These are phyloP conservation scores for Saturnispora silvae DNA, from an alignment of 805 yeast genomes.

Conservation along the genomic window DNA sequence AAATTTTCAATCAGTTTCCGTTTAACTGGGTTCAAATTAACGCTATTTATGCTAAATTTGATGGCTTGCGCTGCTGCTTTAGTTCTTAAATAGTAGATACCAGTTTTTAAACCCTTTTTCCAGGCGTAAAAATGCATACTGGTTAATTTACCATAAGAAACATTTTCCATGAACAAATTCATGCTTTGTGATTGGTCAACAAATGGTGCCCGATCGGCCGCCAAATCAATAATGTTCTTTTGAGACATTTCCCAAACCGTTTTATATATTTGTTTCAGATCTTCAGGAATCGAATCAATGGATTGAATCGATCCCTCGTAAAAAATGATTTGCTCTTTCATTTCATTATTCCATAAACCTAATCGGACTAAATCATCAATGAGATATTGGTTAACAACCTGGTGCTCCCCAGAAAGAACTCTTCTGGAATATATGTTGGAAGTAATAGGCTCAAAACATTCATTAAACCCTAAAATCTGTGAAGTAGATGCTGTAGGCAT, in stretches of 20 bases:
- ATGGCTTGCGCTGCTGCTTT: slow-evolving; percentile 97
- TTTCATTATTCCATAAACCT: slow-evolving; percentile 72
- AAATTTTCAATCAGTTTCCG: neutral
- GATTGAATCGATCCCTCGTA: slow-evolving; percentile 80
- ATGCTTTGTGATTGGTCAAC: slow-evolving; percentile 88
- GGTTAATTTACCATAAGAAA: slow-evolving; percentile 94
- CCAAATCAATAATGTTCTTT: slow-evolving; percentile 74
- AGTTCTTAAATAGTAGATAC: slow-evolving; percentile 95
- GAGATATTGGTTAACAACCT: slow-evolving; percentile 80
- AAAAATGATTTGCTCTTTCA: slow-evolving; percentile 67
- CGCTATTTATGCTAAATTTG: slow-evolving; percentile 55
- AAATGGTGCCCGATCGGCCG: slow-evolving; percentile 65
- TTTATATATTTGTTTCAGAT: slow-evolving; percentile 68
- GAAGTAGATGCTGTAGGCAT: slow-evolving; percentile 99
- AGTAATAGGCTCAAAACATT: slow-evolving; percentile 93
- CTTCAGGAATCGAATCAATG: slow-evolving; percentile 63
- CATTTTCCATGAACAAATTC: slow-evolving; percentile 79
- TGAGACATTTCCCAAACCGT: slow-evolving; percentile 97
- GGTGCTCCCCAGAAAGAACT: slow-evolving; percentile 88
- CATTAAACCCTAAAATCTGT: slow-evolving; percentile 86
- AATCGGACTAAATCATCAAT: slow-evolving; percentile 70
- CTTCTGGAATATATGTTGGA: slow-evolving; percentile 87
- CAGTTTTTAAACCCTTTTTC: slow-evolving; percentile 97
- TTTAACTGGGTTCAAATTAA: neutral
- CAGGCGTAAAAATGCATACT: slow-evolving; percentile 98